Conservation (phyloP, 495 filamentous ascomycete genomes). For the Penicillium simplicissimum region DNA sequence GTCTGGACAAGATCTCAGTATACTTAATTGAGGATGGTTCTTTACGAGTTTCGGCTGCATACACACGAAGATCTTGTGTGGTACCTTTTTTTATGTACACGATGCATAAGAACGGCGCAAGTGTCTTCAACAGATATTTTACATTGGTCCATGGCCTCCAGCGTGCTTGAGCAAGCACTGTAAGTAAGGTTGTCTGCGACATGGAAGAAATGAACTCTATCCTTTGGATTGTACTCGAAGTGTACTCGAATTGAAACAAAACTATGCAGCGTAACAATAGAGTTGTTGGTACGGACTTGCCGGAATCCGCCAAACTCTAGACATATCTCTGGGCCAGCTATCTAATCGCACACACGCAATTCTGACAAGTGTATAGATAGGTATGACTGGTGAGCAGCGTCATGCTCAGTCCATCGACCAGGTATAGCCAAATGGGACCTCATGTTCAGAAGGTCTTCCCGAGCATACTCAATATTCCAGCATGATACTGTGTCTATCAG, state of each 20-base stretch:
- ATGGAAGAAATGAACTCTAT: neutral
- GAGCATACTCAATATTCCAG: neutral
- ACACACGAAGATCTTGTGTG: slow-evolving; percentile 18
- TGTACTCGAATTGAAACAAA: neutral
- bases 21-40: slow-evolving; percentile 25
- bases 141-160: neutral
- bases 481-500: neutral
- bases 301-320: neutral
- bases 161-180: neutral
- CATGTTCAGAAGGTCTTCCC: too few species aligned
- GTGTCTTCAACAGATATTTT: slow-evolving; percentile 6
- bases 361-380: neutral
- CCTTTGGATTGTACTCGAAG: neutral
- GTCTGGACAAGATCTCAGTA: slow-evolving; percentile 26
- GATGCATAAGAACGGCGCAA: neutral
- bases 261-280: neutral
- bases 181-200: neutral
- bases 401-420: neutral
- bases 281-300: slow-evolving; percentile 1
- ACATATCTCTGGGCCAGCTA: neutral
- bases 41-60: slow-evolving; percentile 22
- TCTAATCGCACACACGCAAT: neutral
- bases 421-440: neutral
- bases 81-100: neutral
- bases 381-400: neutral